These are phyloP conservation scores for Cantharellus anzutake DNA, from an alignment of 768 basidiomycete species.

Conservation along the genomic window DNA sequence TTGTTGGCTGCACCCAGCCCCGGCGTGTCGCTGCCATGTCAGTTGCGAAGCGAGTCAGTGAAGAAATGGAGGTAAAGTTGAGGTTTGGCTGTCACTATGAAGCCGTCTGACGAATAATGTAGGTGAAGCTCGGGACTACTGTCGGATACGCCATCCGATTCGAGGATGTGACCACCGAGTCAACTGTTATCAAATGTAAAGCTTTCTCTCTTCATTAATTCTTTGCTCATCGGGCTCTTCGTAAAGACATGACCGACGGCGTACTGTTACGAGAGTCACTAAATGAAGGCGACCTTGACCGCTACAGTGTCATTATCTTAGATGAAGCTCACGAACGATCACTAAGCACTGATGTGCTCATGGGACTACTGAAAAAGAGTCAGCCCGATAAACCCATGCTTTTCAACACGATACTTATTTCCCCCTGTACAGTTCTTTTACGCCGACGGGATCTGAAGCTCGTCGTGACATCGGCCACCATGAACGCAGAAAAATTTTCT, in stretches of 20 bases:
- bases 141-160: conserved; percentile 98
- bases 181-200: conserved; percentile 94
- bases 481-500: conserved; percentile 99
- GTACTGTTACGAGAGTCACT: conserved; percentile 94
- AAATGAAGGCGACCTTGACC: conserved; percentile 95
- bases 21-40: conserved; percentile 99
- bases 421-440: conserved; percentile 35
- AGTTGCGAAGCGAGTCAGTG: conserved; percentile 98
- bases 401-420: conserved; percentile 13
- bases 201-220: conserved; percentile 4
- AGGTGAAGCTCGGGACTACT: conserved; percentile 76
- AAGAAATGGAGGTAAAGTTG: conserved; percentile 81
- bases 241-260: conserved; percentile 93
- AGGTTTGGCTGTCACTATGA: not conserved
- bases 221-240: conserved; percentile 3
- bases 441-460: conserved; percentile 84
- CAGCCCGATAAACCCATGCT: not conserved
- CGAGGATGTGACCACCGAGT: conserved; percentile 86
- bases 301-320: conserved; percentile 93
- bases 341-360: conserved; percentile 90
- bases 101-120: not conserved
- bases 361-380: conserved; percentile 94
- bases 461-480: conserved; percentile 96
- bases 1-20: conserved; percentile 95
- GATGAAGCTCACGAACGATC: conserved; percentile 98